Evolutionary conservation across 257 asterid genomes (phyloP), one percentile per base, ranked within the genome.

Genomic region (Scutellaria galericulata): DNA sequence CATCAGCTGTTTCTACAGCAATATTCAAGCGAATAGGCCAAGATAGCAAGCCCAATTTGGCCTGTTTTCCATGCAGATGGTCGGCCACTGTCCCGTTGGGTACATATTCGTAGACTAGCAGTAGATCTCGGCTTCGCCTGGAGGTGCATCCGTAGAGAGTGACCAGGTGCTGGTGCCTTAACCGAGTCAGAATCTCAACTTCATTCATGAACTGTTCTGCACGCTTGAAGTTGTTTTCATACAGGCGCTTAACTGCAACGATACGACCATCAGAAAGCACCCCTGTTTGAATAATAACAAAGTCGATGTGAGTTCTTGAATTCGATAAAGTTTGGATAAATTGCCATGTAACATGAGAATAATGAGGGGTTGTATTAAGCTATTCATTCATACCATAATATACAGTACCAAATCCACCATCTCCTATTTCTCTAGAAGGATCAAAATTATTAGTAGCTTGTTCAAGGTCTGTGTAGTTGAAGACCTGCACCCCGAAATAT

Each of bases 331-430:
- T 18, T 24, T 9, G 13, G 24, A 22, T 47, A 11, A 24, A 15
- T 8, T 27, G 24, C 35, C n/a, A 5, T 10, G 7, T 4, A 15
- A 24, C 57, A 22, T 3, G 15, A 0, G 5, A 44, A 60, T 35
- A 65, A 37, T 9, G 50, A 52, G 47, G 71, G 42, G 61, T 72
- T 35, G 68, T 22, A 9, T 55, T 6, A 3, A 9, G 39, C 4
- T 6, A 40, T 51, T 72, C 80, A 40, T 51, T 72, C 80, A 13
- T 73, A 80, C 91, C 91, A 73, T 83, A 64, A 79, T 90, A 93
- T 14, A 93, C 98, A 1, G 83, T 80, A 71, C 98, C 97, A 71
- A 90, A 93, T 54, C 98, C 98, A 45, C 98, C 98, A 77, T 90
- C 90, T 48, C 98, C 98, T 0, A 93, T 85, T 71, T 84, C 92